Conservation (phyloP, 305 asterid species). For the Nicotiana rustica region DNA sequence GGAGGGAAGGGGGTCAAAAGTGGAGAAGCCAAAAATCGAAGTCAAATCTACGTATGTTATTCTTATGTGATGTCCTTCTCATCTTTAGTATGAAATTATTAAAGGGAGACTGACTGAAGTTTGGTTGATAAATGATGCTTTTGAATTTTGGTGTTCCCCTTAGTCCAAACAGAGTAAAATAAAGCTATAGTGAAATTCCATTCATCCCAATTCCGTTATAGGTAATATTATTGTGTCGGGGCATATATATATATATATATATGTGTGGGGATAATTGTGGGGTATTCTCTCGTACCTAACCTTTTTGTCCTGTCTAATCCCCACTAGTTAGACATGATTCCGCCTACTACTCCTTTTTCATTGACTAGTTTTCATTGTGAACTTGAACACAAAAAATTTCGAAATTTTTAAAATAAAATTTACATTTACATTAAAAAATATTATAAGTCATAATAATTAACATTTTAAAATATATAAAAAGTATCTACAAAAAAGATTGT, state of each 20-base stretch:
- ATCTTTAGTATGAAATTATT: not conserved
- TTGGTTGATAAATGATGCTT: conserved; percentile 23
- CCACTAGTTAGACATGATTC: too few species aligned
- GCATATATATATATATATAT: too few species aligned
- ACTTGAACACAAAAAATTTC: too few species aligned
- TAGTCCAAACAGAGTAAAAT: conserved; percentile 37
- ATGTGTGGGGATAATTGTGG: conserved; percentile 6
- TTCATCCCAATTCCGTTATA: conserved; percentile 16
- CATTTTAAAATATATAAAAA: too few species aligned
- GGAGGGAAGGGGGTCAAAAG: not conserved
- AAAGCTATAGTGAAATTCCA: conserved; percentile 33
- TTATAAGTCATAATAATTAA: too few species aligned
- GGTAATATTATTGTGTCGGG: conserved; percentile 43
- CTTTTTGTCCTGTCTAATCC: not conserved
- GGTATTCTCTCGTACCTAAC: not conserved
- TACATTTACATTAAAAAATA: too few species aligned
- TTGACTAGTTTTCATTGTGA: too few species aligned
- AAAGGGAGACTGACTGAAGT: not conserved
- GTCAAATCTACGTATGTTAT: not conserved
- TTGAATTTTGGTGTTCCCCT: conserved; percentile 28
- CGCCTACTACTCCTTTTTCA: too few species aligned
- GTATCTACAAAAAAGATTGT: too few species aligned
- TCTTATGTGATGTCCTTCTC: conserved; percentile 12
- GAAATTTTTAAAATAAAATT: too few species aligned
- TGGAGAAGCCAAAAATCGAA: conserved; percentile 1